Conservation (phyloP, 345 rosid genomes). For the Combretum micranthum region DNA sequence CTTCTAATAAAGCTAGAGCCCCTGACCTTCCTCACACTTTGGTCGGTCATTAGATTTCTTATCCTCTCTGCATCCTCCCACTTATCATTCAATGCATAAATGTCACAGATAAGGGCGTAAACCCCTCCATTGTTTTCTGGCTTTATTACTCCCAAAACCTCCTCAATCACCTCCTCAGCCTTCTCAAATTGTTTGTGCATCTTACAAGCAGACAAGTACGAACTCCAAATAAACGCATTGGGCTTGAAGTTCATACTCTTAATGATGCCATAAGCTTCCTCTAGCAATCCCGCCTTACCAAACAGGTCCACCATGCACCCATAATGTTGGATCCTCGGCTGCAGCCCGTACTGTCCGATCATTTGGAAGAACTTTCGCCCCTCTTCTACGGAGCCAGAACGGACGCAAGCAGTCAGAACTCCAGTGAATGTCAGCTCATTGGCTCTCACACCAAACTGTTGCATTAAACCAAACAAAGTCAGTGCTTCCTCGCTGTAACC, state of each 20-base stretch:
- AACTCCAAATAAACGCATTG: slow-evolving; percentile 37
- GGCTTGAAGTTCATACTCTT: slow-evolving; percentile 27
- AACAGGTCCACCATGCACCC: slow-evolving; percentile 52
- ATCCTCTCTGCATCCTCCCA: slow-evolving; percentile 17
- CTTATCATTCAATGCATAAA: slow-evolving; percentile 11
- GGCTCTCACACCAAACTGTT: slow-evolving; percentile 17
- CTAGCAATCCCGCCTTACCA: slow-evolving; percentile 35
- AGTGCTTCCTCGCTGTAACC: slow-evolving; percentile 40
- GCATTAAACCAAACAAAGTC: slow-evolving; percentile 35
- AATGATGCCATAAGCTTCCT: slow-evolving; percentile 32
- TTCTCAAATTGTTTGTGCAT: slow-evolving; percentile 37
- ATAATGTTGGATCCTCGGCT: slow-evolving; percentile 44
- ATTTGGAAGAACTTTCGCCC: slow-evolving; percentile 36
- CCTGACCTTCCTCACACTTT: slow-evolving; percentile 10
- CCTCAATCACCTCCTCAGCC: slow-evolving; percentile 39
- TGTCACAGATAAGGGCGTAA: slow-evolving; percentile 13
- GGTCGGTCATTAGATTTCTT: slow-evolving; percentile 11
- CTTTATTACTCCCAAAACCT: slow-evolving; percentile 4
- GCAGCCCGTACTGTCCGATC: slow-evolving; percentile 29
- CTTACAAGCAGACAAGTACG: slow-evolving; percentile 43
- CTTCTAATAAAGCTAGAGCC: slow-evolving; percentile 26
- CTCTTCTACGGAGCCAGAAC: slow-evolving; percentile 33
- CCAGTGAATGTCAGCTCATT: slow-evolving; percentile 37
- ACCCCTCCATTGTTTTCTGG: slow-evolving; percentile 19
- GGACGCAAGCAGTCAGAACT: slow-evolving; percentile 35